Evolutionary conservation across 257 asterid species (phyloP).

Genomic region (Rauvolfia tetraphylla): DNA sequence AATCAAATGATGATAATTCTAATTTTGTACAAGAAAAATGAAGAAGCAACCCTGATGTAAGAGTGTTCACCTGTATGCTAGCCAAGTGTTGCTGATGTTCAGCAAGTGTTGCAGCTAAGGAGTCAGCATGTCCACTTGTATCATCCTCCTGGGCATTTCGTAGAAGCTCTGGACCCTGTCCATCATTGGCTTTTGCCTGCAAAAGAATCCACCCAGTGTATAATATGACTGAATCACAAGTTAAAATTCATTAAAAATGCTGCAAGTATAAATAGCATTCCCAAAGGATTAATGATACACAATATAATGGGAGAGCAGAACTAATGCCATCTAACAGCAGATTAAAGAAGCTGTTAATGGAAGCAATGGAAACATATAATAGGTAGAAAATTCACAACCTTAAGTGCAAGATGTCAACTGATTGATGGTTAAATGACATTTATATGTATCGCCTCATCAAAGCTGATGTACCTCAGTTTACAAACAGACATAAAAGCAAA

Average conservation of each 20-base stretch:
- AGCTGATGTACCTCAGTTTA: neutral
- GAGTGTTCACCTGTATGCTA: constrained; percentile 77
- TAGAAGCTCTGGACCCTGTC: constrained; percentile 94
- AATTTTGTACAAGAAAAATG: neutral
- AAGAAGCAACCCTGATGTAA: constrained; percentile 4
- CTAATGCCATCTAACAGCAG: neutral
- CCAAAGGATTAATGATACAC: neutral
- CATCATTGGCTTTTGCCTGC: constrained; percentile 92
- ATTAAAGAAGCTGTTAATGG: neutral
- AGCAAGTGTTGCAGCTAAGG: constrained; percentile 79
- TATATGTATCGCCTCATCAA: neutral
- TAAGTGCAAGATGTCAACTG: neutral
- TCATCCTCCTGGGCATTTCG: constrained; percentile 64
- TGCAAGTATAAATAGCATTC: neutral
- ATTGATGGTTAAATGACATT: neutral
- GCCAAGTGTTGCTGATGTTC: constrained; percentile 93
- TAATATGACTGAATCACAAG: constrained; percentile 11
- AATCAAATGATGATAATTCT: constrained; percentile 6
- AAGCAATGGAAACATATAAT: neutral
- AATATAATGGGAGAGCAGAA: neutral
- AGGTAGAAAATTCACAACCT: neutral
- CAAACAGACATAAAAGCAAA: neutral
- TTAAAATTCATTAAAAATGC: neutral
- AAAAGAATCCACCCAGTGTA: constrained; percentile 13
- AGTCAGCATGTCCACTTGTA: constrained; percentile 83